phyloP scores from a whole-genome alignment of 2,329 filamentous ascomycete species.

The Hypoxylon rubiginosum region DNA sequence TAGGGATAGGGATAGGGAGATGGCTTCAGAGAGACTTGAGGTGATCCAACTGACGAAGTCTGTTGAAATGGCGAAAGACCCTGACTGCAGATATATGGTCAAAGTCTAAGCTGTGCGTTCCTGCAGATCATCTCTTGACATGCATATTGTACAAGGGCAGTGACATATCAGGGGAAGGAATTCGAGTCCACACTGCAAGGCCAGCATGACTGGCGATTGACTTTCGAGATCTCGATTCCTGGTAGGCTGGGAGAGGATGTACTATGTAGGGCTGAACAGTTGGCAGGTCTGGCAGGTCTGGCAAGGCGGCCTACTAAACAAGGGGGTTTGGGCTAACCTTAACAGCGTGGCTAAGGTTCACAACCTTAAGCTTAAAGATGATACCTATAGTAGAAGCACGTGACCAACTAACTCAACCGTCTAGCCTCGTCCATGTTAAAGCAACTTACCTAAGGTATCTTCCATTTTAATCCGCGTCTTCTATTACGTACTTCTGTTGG shows the following conservation, averaged over 20 bases:
- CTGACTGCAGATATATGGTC: constrained; percentile 17
- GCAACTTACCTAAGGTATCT: too few species aligned
- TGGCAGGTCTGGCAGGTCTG: neutral
- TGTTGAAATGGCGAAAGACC: neutral
- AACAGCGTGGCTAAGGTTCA: too few species aligned
- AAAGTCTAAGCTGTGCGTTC: constrained; percentile 26
- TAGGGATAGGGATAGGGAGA: neutral
- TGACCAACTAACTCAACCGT: neutral
- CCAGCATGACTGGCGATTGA: constrained; percentile 25
- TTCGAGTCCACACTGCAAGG: constrained; percentile 19
- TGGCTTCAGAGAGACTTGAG: constrained; percentile 1
- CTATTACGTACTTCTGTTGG: neutral
- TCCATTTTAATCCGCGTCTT: neutral
- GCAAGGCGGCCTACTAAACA: constrained; percentile 2
- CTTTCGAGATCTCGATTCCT: constrained; percentile 34
- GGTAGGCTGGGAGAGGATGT: neutral
- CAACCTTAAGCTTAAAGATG: too few species aligned
- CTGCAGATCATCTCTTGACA: constrained; percentile 37
- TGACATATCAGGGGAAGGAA: constrained; percentile 11
- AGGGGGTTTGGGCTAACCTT: constrained; percentile 1
- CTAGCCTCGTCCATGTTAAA: neutral
- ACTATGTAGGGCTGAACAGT: constrained; percentile 38
- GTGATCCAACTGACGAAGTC: constrained; percentile 1
- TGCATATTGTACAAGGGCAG: constrained; percentile 29
- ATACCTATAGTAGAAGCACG: neutral